Conservation (phyloP, 1,284 basidiomycete species). For the Puccinia triticina region DNA sequence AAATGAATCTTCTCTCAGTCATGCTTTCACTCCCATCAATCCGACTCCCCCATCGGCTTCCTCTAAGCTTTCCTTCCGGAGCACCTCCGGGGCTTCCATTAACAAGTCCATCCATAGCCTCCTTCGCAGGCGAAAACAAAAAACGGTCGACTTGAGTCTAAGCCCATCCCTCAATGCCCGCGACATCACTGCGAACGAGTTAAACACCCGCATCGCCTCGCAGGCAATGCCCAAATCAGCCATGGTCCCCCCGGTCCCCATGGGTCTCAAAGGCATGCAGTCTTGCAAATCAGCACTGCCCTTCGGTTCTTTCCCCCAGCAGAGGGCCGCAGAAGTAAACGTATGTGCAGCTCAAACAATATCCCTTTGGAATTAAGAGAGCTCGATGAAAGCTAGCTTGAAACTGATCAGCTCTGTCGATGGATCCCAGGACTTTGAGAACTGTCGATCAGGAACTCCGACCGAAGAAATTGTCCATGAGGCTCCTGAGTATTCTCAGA, state of each 20-base stretch:
- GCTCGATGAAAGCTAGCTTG: no score
- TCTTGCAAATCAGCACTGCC: not conserved
- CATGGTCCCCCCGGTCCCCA: not conserved
- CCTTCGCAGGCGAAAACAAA: conserved; percentile 5
- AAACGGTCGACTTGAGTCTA: not conserved
- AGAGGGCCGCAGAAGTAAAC: not conserved
- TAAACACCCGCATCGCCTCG: not conserved
- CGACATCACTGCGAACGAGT: not conserved
- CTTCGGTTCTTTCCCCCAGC: not conserved
- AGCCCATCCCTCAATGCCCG: not conserved
- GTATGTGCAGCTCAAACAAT: no score
- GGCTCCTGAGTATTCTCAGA: not conserved
- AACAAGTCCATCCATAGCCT: conserved; percentile 27
- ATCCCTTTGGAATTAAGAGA: no score
- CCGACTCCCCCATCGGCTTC: not conserved
- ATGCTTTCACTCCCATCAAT: not conserved
- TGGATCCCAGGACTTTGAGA: not conserved
- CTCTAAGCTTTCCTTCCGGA: conserved; percentile 13
- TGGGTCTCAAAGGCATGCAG: not conserved
- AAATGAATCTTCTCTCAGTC: not conserved
- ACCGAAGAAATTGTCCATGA: not conserved
- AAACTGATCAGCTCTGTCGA: not conserved
- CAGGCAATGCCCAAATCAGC: not conserved
- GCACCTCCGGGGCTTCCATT: not conserved
- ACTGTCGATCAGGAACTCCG: not conserved